Base-by-base conservation (phyloP, 495 filamentous ascomycete species). In the Aspergillus cavernicola region DNA sequence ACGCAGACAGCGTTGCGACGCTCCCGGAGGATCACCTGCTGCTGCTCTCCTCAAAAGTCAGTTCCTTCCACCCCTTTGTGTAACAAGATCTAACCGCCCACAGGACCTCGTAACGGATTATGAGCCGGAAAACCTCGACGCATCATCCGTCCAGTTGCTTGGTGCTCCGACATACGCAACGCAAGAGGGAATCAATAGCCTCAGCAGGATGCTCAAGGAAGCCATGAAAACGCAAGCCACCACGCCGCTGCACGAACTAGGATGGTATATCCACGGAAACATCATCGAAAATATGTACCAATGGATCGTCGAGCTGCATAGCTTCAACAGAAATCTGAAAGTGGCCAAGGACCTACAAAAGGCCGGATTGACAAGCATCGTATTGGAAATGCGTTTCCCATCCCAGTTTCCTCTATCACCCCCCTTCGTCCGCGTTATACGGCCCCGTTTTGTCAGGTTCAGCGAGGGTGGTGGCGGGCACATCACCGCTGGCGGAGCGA, bases 301-400 rank as follows among this genome's bases (percentile, higher is more conserved):
- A 66, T 96, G 91, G 90, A 91, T 96, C 56, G 84, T 96, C 2
- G 88, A 96, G 64, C 69, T 97, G 0, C 92, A 97, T 66, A 88
- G 83, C 42, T 96, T 97, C 60, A 85, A 90, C 11, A 59, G 72
- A 0, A 52, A 63, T 2, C 73, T 92, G 1, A 89, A 87, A 0
- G 73, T 97, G 3, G 86, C 87, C 0, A 59, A 77, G 29, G 92
- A 96, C 65, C 86, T 97, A 79, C 85, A 85, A 61, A 45, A 58
- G 0, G 72, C 68, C 15, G 71, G 73, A 0, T 41, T 89, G 20
- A 78, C 77, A 8, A 88, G 85, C 62, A 72, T 97, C 22, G 82
- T 95, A 0, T 66, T 95, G 10, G 92, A 97, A 65, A 69, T 96
- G 22, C 86, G 89, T 0, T 96, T 95, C 58, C 81, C 83, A 8